phyloP scores from a whole-genome alignment of 768 basidiomycete species.

The Glaciozyma antarctica region DNA sequence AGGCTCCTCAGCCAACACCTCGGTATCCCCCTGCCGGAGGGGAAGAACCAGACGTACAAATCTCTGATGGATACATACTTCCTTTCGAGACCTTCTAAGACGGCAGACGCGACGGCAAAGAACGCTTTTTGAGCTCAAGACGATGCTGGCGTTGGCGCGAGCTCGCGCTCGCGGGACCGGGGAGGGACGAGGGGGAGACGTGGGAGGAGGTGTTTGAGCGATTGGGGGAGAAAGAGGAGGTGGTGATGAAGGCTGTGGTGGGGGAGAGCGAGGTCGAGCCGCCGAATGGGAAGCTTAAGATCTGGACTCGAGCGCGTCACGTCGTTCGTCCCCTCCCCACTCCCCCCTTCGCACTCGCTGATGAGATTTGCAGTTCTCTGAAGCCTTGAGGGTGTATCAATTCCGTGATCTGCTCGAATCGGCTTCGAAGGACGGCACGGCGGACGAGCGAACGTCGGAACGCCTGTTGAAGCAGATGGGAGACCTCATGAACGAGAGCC shows the following conservation, averaged over 20 bases:
- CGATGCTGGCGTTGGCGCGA: slow-evolving; percentile 54
- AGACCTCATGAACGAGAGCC: slow-evolving; percentile 66
- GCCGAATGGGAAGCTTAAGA: slow-evolving; percentile 48
- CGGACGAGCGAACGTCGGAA: slow-evolving; percentile 15
- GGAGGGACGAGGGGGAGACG: slow-evolving; percentile 44
- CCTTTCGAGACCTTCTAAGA: slow-evolving; percentile 14
- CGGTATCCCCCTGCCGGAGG: slow-evolving; percentile 31
- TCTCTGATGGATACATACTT: slow-evolving; percentile 31
- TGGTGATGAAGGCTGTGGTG: slow-evolving; percentile 42
- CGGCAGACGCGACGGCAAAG: slow-evolving; percentile 40
- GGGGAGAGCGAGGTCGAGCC: slow-evolving; percentile 49
- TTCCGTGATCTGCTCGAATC: slow-evolving; percentile 56
- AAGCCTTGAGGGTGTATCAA: slow-evolving; percentile 68
- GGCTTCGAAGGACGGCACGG: slow-evolving; percentile 27
- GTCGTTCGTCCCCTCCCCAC: slow-evolving; percentile 40
- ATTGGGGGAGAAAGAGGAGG: slow-evolving; percentile 48
- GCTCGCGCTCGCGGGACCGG: slow-evolving; percentile 42
- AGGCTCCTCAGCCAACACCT: slow-evolving; percentile 59
- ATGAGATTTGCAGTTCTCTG: slow-evolving; percentile 45
- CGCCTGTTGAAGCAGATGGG: slow-evolving; percentile 46
- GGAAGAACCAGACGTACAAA: slow-evolving; percentile 22
- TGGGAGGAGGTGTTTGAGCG: slow-evolving; percentile 40
- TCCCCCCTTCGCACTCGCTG: background rate
- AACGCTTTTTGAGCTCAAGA: slow-evolving; percentile 49
- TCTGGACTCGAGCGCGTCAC: slow-evolving; percentile 73